Evolutionary conservation across 768 basidiomycete genomes (phyloP), one percentile per base, ranked within the genome.

Genomic region (Amanita jacksonii): DNA sequence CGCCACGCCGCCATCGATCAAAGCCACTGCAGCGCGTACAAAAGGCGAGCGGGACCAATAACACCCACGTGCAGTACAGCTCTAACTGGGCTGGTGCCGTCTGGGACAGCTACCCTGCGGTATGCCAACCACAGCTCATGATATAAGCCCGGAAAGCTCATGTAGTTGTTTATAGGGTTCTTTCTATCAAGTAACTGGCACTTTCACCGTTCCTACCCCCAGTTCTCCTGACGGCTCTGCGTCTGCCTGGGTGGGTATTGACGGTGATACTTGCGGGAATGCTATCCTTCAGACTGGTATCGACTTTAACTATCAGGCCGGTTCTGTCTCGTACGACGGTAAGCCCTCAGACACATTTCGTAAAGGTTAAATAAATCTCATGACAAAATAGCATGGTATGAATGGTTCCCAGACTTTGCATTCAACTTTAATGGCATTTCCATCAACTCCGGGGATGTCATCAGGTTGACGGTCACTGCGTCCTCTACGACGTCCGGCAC

Each of bases 401-500:
- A 41, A n/a, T 41, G 41, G 41, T 41, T 19, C 19, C 41, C 41
- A 5, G 41, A 32, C 19, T 41, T 13, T 15, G 41, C 41, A 2
- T 12, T 22, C 30, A 7, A 19, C 23, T 44, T 44, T 9, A 22
- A 10, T 33, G 36, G 34, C 2, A 44, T 37, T 25, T 3, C 22
- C 24, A n/a, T 35, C 32, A 25, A 34, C 3, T 23, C 32, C 23
- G 33, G 42, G 1, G 36, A 44, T 9, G 19, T 18, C 1, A 15
- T 44, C 2, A 3, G 5, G 16, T 20, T 38, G n/a, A 35, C 36
- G 1, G 43, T 44, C 22, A 27, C 24, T 7, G 19, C 36, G 6
- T 6, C 12, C 12, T 28, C 27, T 28, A 28, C 27, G 12, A 28
- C 27, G 27, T 28, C 27, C 12, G 38, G 38, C 13, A n/a, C 13